These are phyloP conservation scores for Fusarium ramigenum DNA, from an alignment of 2,329 filamentous ascomycete genomes.

Conservation along the genomic window DNA sequence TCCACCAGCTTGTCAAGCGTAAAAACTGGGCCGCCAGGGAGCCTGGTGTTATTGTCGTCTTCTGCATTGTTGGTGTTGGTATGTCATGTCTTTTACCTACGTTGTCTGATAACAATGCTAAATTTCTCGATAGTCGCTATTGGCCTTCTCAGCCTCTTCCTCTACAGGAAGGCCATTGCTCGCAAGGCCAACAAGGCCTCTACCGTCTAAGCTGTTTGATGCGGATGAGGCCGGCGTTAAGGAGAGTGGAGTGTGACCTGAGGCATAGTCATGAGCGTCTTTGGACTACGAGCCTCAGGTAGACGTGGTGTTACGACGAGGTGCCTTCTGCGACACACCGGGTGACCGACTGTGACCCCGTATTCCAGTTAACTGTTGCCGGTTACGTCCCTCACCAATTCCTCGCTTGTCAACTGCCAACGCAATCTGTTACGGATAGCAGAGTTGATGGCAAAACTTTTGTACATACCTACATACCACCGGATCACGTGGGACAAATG, in stretches of 20 bases:
- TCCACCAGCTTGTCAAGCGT: slow-evolving; percentile 53
- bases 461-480: slow-evolving; percentile 41
- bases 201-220: slow-evolving; percentile 28
- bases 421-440: slow-evolving; percentile 6
- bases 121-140: slow-evolving; percentile 44
- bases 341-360: slow-evolving; percentile 46
- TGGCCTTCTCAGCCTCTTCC: slow-evolving; percentile 44
- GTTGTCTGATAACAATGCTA: slow-evolving; percentile 13
- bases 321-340: slow-evolving; percentile 43
- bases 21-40: slow-evolving; percentile 53
- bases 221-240: slow-evolving; percentile 16
- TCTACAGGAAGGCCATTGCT: slow-evolving; percentile 46
- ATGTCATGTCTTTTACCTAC: slow-evolving; percentile 29
- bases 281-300: slow-evolving; percentile 28
- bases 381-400: slow-evolving; percentile 39
- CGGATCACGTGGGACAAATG: slow-evolving; percentile 40
- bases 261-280: slow-evolving; percentile 32
- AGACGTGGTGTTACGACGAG: slow-evolving; percentile 40
- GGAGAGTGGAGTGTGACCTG: slow-evolving; percentile 39
- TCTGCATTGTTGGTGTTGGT: slow-evolving; percentile 55
- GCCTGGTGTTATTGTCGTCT: slow-evolving; percentile 55
- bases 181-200: slow-evolving; percentile 49
- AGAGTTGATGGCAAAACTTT: slow-evolving; percentile 29
- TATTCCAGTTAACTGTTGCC: slow-evolving; percentile 38
- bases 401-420: slow-evolving; percentile 25